phyloP scores from a whole-genome alignment of 495 filamentous ascomycete genomes.

The Darksidea phi region DNA sequence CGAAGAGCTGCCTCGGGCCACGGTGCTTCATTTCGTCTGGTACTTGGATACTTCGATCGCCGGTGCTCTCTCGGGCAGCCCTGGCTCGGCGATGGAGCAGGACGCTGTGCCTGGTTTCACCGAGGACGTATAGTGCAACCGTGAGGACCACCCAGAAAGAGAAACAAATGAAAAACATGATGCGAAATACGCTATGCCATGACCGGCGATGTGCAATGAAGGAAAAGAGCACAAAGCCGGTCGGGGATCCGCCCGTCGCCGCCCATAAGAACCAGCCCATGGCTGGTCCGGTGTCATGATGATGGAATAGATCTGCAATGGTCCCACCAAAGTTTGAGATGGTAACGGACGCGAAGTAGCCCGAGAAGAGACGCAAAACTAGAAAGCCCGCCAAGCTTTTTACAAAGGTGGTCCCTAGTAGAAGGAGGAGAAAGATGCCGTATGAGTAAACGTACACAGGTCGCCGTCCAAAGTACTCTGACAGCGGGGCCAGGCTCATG shows the following conservation, averaged over 20 bases:
- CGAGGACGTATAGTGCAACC: constrained; percentile 2
- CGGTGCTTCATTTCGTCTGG: constrained; percentile 13
- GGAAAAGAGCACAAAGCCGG: constrained; percentile 20
- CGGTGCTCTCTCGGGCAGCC: constrained; percentile 20
- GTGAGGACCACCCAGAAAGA: constrained; percentile 13
- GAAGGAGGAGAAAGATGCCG: constrained; percentile 26
- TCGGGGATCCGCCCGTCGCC: constrained; percentile 21
- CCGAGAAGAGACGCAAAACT: constrained; percentile 7
- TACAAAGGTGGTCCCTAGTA: constrained; percentile 2
- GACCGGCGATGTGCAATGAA: constrained; percentile 11
- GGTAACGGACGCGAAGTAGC: constrained; percentile 16
- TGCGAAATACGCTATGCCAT: constrained; percentile 16
- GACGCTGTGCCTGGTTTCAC: constrained; percentile 17
- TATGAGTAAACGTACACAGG: constrained; percentile 42
- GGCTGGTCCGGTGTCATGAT: constrained; percentile 16
- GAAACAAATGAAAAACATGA: constrained; percentile 18
- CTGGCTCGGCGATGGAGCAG: constrained; percentile 2
- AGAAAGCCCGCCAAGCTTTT: constrained; percentile 3
- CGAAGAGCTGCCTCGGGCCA: constrained; percentile 34
- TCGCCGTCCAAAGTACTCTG: constrained; percentile 41
- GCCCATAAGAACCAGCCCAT: constrained; percentile 22
- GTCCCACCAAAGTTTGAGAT: constrained; percentile 20
- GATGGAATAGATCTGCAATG: constrained; percentile 20
- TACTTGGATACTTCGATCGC: constrained; percentile 28
- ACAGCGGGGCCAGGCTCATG: constrained; percentile 30